Conservation (phyloP, 306 rosid species). For the Rosa multiflora region DNA sequence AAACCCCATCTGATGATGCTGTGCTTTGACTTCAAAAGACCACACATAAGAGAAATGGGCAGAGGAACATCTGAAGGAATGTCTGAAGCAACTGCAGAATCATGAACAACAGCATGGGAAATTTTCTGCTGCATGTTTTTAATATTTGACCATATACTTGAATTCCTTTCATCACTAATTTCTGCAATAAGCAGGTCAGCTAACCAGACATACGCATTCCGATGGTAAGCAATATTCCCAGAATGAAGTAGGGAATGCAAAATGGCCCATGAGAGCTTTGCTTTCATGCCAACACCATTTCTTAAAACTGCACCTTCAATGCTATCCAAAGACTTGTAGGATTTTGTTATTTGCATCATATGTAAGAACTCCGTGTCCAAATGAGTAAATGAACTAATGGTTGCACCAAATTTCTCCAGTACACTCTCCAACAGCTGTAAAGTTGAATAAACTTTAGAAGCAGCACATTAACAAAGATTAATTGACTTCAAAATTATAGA, state of each 20-base stretch:
- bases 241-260: constrained; percentile 98
- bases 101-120: constrained; percentile 60
- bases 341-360: constrained; percentile 80
- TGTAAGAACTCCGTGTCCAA: constrained; percentile 83
- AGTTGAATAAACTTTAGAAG: constrained; percentile 20
- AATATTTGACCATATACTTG: constrained; percentile 73
- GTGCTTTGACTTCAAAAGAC: constrained; percentile 86
- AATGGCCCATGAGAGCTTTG: constrained; percentile 79
- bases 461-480: constrained; percentile 3
- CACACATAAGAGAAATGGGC: constrained; percentile 81
- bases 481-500: neutral
- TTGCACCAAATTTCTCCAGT: constrained; percentile 77
- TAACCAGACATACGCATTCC: constrained; percentile 89
- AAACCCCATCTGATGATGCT: constrained; percentile 89
- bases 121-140: constrained; percentile 70
- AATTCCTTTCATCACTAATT: constrained; percentile 67
- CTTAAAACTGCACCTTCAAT: constrained; percentile 53
- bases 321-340: constrained; percentile 67
- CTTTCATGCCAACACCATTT: constrained; percentile 68
- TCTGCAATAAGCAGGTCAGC: constrained; percentile 94
- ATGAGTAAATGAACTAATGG: constrained; percentile 81
- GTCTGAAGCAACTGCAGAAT: constrained; percentile 62
- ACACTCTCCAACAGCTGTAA: constrained; percentile 83
- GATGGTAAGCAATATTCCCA: constrained; percentile 76
- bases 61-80: constrained; percentile 81